A percentile compares a stretch with the other conserved stretches of the same genome.
phyloP scores from a whole-genome alignment of 257 asterid genomes.

The Solanum ahanhuiri region DNA sequence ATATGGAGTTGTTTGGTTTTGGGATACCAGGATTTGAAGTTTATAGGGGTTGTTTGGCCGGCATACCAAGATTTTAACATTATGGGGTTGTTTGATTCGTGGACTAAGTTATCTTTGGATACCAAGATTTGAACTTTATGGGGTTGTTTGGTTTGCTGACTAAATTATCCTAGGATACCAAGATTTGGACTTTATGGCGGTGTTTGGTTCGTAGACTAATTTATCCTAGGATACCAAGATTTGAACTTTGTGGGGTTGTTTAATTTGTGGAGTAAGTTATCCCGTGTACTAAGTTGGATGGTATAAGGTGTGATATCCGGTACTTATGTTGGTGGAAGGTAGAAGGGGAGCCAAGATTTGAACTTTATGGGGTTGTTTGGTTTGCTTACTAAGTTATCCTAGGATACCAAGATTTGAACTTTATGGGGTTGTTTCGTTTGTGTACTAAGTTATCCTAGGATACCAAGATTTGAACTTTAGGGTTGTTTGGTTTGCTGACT shows the following conservation, averaged over 20 bases:
- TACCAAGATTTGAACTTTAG: neutral
- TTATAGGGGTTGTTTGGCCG: neutral
- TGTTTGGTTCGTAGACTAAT: neutral
- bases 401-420: neutral
- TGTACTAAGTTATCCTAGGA: neutral
- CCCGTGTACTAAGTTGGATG: neutral
- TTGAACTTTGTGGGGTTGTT: neutral
- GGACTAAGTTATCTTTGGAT: neutral
- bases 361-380: neutral
- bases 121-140: neutral
- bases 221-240: neutral
- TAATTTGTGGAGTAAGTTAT: neutral
- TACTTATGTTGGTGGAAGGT: neutral
- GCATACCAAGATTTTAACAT: neutral
- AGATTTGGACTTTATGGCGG: neutral
- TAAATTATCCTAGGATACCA: neutral
- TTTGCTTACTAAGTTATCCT: neutral
- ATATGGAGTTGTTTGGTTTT: neutral
- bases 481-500: neutral
- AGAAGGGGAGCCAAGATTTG: neutral
- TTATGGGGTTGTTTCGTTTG: neutral
- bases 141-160: neutral
- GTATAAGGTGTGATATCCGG: neutral
- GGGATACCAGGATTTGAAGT: neutral
- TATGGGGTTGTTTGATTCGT: too few relatives aligned